Conservation (phyloP, 2,329 filamentous ascomycete species). For the Aspergillus spinulosporus region DNA sequence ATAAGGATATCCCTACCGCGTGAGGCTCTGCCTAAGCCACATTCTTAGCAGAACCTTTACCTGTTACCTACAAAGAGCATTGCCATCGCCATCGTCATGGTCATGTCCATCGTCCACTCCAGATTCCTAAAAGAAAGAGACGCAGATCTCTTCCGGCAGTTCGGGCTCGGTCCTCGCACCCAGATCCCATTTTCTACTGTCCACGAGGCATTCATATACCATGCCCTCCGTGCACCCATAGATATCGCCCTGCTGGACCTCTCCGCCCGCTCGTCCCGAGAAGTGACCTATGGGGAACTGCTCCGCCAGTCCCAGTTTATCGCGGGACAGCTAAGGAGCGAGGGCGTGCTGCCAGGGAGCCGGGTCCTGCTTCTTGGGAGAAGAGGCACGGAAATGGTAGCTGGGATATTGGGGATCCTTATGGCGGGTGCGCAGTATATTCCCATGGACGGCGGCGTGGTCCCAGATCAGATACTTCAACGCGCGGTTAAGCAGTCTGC, state of each 20-base stretch:
- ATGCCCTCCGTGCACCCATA: constrained; percentile 2
- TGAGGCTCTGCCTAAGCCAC: no score
- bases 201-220: constrained; percentile 14
- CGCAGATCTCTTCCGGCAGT: constrained; percentile 4
- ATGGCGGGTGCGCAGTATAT: constrained; percentile 16
- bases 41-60: no score
- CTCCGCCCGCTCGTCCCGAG: not conserved
- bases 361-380: constrained; percentile 7
- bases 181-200: constrained; percentile 10
- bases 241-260: constrained; percentile 8
- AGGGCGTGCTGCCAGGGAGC: constrained; percentile 3
- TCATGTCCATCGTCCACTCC: no score
- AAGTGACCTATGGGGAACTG: constrained; percentile 14
- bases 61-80: no score
- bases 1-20: no score
- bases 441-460: constrained; percentile 14
- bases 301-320: constrained; percentile 12
- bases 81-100: no score
- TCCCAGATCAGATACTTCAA: constrained; percentile 13
- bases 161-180: constrained; percentile 1
- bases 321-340: not conserved
- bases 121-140: no score
- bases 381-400: constrained; percentile 15
- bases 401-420: constrained; percentile 13
- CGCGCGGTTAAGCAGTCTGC: constrained; percentile 7